Evolutionary conservation across 768 basidiomycete genomes (phyloP).

Genomic region (Tricholoma sp.): DNA sequence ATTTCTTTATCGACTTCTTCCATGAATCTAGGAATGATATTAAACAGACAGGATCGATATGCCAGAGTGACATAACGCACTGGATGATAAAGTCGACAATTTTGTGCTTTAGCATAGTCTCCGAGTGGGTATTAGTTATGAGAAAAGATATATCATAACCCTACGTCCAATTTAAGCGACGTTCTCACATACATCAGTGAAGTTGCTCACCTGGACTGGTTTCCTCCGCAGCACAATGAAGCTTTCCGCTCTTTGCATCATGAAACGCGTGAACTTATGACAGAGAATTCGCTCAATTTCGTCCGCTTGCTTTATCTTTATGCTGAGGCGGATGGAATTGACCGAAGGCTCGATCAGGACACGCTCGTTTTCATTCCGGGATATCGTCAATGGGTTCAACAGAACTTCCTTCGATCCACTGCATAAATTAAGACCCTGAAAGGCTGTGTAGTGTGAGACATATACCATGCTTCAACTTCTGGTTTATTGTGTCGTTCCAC

Average conservation of each 20-base stretch:
- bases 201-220: slow-evolving; percentile 68
- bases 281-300: slow-evolving; percentile 97
- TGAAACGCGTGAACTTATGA: slow-evolving; percentile 97
- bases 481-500: slow-evolving; percentile 98
- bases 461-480: slow-evolving; percentile 84
- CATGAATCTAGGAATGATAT: slow-evolving; percentile 67
- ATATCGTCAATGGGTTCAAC: slow-evolving; percentile 89
- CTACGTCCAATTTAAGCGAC: slow-evolving; percentile 33
- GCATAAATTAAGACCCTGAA: slow-evolving; percentile 10
- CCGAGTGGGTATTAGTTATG: slow-evolving; percentile 94
- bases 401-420: slow-evolving; percentile 93
- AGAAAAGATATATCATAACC: slow-evolving; percentile 99
- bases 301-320: slow-evolving; percentile 99
- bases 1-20: slow-evolving; percentile 99
- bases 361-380: slow-evolving; percentile 94
- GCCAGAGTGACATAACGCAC: slow-evolving; percentile 37
- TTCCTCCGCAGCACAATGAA: slow-evolving; percentile 95
- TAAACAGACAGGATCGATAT: slow-evolving; percentile 4
- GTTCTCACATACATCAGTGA: background rate
- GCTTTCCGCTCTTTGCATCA: slow-evolving; percentile 98
- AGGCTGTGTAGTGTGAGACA: background rate
- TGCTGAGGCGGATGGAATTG: slow-evolving; percentile 95
- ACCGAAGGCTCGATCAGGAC: slow-evolving; percentile 96
- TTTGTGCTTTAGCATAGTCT: slow-evolving; percentile 99
- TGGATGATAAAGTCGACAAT: slow-evolving; percentile 99